phyloP scores from a whole-genome alignment of 83 land plant species.

The Diphasiastrum complanatum region DNA sequence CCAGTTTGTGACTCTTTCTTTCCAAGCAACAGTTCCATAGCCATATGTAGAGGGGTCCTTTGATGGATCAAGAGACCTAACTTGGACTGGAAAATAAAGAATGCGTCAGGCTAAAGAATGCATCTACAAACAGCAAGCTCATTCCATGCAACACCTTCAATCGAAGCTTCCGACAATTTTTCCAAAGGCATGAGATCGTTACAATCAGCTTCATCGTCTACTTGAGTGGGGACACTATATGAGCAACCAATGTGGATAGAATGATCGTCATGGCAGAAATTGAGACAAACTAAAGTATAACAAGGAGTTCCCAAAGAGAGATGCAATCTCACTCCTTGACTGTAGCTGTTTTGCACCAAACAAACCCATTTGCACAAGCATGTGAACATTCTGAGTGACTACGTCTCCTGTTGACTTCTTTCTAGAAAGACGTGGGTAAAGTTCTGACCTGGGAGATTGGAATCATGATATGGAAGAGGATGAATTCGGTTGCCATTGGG shows the following conservation, averaged over 20 bases:
- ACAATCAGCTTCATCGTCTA: too few relatives aligned
- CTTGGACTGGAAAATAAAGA: constrained; percentile 16
- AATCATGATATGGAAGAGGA: constrained; percentile 45
- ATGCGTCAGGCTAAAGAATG: constrained; percentile 20
- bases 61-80: constrained; percentile 42
- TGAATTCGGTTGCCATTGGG: constrained; percentile 58
- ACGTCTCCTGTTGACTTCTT: background rate
- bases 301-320: too few relatives aligned
- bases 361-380: background rate
- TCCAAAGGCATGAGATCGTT: too few relatives aligned
- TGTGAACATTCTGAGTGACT: constrained; percentile 14
- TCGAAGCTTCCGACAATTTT: too few relatives aligned
- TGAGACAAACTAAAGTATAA: too few relatives aligned
- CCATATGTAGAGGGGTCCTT: constrained; percentile 66
- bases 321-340: too few relatives aligned
- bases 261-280: too few relatives aligned
- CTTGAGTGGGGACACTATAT: too few relatives aligned
- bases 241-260: too few relatives aligned
- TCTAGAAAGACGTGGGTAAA: background rate
- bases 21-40: constrained; percentile 88
- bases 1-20: constrained; percentile 95
- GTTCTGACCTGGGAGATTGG: constrained; percentile 24
- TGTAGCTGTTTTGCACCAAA: too few relatives aligned
- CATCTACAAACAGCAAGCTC: background rate
- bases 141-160: background rate